Conservation (phyloP, 495 filamentous ascomycete genomes). For the Hypoxylon perforatum region DNA sequence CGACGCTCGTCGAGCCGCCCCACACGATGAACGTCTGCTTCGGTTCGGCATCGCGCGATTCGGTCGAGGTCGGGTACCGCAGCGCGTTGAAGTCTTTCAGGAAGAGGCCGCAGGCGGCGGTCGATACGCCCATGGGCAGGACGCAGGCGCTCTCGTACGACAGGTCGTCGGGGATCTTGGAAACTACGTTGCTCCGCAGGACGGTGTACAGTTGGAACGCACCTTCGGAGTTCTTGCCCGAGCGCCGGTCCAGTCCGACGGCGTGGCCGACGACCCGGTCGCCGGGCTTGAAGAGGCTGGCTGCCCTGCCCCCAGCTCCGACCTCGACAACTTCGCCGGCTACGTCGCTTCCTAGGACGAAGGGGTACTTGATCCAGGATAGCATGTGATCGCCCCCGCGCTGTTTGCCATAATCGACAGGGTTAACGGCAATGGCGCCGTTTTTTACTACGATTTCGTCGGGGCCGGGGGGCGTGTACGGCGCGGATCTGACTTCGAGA, state of each 20-base stretch:
- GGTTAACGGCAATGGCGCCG: constrained; percentile 53
- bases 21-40: constrained; percentile 17
- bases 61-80: constrained; percentile 54
- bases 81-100: constrained; percentile 47
- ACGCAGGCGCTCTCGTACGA: constrained; percentile 54
- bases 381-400: constrained; percentile 30
- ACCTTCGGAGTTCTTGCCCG: not conserved
- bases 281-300: constrained; percentile 54
- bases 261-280: constrained; percentile 50
- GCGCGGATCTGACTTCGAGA: constrained; percentile 43
- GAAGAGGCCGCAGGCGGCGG: constrained; percentile 56
- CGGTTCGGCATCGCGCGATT: not conserved
- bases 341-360: constrained; percentile 62
- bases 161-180: constrained; percentile 54
- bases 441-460: constrained; percentile 53
- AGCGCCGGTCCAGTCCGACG: constrained; percentile 5
- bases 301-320: constrained; percentile 48
- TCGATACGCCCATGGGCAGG: constrained; percentile 58
- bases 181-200: constrained; percentile 31
- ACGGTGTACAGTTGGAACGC: constrained; percentile 41
- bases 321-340: constrained; percentile 60
- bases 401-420: constrained; percentile 60
- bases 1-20: constrained; percentile 62
- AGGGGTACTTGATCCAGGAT: constrained; percentile 51
- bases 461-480: constrained; percentile 38